Evolutionary conservation across 768 basidiomycete genomes (phyloP).

Genomic region (Artomyces pyxidatus): DNA sequence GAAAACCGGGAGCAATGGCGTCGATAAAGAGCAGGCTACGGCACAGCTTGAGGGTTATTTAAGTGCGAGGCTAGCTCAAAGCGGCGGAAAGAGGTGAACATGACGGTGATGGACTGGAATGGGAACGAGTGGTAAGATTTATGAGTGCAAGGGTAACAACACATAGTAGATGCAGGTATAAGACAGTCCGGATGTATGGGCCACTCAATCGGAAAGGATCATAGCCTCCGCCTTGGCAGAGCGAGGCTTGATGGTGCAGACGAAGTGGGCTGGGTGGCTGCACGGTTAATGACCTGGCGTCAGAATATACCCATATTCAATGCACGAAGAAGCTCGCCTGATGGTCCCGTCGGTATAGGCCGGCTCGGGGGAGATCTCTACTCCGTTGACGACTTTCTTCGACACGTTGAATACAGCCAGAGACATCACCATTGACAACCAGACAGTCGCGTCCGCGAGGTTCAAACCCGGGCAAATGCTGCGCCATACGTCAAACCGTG

Average conservation of each 20-base stretch:
- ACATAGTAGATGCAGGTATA: too few species aligned
- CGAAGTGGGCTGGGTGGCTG: constrained; percentile 22
- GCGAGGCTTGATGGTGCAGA: constrained; percentile 23
- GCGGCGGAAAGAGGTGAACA: too few species aligned
- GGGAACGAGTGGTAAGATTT: too few species aligned
- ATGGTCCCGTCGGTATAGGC: background rate
- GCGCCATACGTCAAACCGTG: background rate
- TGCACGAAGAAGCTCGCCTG: background rate
- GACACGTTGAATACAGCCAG: background rate
- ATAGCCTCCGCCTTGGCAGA: constrained; percentile 19
- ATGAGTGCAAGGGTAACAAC: too few species aligned
- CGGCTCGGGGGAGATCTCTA: background rate
- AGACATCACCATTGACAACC: background rate
- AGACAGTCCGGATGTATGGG: too few species aligned
- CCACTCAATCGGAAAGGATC: constrained; percentile 2
- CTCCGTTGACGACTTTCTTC: background rate
- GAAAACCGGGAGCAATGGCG: too few species aligned
- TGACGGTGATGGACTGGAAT: too few species aligned
- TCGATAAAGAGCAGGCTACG: too few species aligned
- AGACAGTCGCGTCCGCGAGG: background rate
- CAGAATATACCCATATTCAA: background rate
- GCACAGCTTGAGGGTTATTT: too few species aligned
- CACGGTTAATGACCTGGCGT: background rate
- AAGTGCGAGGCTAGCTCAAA: too few species aligned
- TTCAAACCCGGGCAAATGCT: background rate